Base-by-base conservation (phyloP, 345 rosid genomes). In the Capsella bursapastoris region DNA sequence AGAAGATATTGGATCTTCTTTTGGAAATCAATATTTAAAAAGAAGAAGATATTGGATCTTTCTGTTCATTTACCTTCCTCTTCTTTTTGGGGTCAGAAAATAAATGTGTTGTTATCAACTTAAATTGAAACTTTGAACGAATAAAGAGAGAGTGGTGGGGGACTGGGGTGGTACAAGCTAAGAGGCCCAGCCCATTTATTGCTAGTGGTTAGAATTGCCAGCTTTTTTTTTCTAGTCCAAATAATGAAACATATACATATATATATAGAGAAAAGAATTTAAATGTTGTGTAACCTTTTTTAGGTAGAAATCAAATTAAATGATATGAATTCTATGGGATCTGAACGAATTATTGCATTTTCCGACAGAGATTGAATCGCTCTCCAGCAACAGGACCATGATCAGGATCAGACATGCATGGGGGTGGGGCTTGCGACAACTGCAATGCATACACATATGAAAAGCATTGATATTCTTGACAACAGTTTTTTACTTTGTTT, bases 181-280 rank as follows among this genome's bases (percentile, higher is more conserved):
- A 38, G 6, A 68, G 74, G 76, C 76, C 75, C 71, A 55, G 60
- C 76, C 80, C 76, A 77, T 62, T 77, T 77, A 76, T 61, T 67
- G 48, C 47, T 16, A 29, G 63, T 68, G 16, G 68, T 56, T 64
- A 45, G 43, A 58, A 40, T 27, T 52, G 65, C 60, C 67, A 41
- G 59, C 78, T 66, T 49, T 22, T 22, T 22, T 22, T 22, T 22
- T 2, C 25, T 38, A 13, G 18, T 72, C 47, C 57, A 15, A 45
- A 55, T 8, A 14, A 68, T 6, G 25, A 32, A 15, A 49, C 28
- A 49, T 25, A 48, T 7, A 48, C 1, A 15, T 47, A 6, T 47
- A 47, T 14, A 22, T 22, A 22, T 1, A 22, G 25, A 22, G 2
- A 22, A 22, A 22, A 22, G 25, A 22, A 22, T 0, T 22, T 22